Percentiles rank a stretch among this genome's conserved stretches.
Conservation (phyloP, 2,329 filamentous ascomycete species). For the Cytospora chrysosperma region DNA sequence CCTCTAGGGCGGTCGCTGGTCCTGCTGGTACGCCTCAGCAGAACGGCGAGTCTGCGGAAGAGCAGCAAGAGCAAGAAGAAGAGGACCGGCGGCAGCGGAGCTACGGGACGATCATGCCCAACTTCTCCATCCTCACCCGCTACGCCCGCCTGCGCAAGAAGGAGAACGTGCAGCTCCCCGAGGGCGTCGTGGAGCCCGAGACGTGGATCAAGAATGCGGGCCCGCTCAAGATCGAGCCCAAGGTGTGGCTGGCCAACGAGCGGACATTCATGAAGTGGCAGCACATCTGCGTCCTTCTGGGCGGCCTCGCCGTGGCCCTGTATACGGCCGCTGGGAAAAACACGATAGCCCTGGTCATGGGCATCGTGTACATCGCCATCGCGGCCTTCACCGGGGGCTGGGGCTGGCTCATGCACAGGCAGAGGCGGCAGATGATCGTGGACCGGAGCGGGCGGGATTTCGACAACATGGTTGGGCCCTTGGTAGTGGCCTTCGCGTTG, state of each 20-base stretch:
- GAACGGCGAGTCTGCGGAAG: slow-evolving; percentile 11
- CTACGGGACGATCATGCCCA: slow-evolving; percentile 69
- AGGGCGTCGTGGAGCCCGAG: slow-evolving; percentile 82
- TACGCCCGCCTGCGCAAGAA: slow-evolving; percentile 59
- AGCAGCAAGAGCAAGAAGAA: slow-evolving; percentile 17
- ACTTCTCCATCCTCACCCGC: slow-evolving; percentile 72
- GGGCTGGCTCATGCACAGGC: slow-evolving; percentile 83
- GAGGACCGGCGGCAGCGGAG: slow-evolving; percentile 31
- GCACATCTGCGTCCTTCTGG: slow-evolving; percentile 86
- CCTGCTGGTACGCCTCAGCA: not conserved
- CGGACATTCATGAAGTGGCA: slow-evolving; percentile 99
- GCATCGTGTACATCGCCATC: slow-evolving; percentile 78
- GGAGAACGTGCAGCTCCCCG: slow-evolving; percentile 62
- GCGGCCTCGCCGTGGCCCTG: slow-evolving; percentile 76
- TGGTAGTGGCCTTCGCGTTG: slow-evolving; percentile 78
- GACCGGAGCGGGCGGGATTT: slow-evolving; percentile 89
- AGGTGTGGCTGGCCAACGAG: slow-evolving; percentile 98
- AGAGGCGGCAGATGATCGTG: slow-evolving; percentile 74
- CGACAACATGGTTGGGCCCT: slow-evolving; percentile 81
- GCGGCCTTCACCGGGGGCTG: slow-evolving; percentile 81
- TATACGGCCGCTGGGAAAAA: slow-evolving; percentile 87
- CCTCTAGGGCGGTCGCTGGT: slow-evolving; percentile 18
- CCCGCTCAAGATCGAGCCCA: slow-evolving; percentile 89
- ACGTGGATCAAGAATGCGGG: slow-evolving; percentile 94
- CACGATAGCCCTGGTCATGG: slow-evolving; percentile 66